Evolutionary conservation across 73 alveolate genomes (phyloP).

Genomic region (Symbiodinium pilosum): DNA sequence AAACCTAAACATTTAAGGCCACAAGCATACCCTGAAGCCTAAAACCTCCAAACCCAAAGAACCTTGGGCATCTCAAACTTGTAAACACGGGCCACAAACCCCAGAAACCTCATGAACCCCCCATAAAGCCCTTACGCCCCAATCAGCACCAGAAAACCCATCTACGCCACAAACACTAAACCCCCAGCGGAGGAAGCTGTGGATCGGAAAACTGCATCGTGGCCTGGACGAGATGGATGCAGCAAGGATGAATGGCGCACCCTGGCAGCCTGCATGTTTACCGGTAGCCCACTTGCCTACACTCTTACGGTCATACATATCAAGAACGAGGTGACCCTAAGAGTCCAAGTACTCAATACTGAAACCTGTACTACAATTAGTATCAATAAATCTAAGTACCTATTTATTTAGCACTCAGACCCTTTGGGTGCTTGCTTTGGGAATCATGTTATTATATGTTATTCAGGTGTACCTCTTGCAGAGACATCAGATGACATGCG

Average conservation of each 20-base stretch:
- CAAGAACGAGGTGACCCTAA: background rate
- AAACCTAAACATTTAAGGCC: too few species aligned
- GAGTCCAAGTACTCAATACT: too few species aligned
- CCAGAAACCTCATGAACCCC: too few species aligned
- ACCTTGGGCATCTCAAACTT: background rate
- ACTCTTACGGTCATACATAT: background rate
- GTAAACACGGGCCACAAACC: background rate
- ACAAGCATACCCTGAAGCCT: too few species aligned
- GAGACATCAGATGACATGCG: too few species aligned
- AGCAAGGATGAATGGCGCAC: background rate
- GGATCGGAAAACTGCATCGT: constrained; percentile 49
- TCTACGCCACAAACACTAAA: background rate
- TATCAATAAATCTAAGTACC: background rate
- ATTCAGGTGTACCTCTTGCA: too few species aligned
- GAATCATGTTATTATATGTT: background rate
- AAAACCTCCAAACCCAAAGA: too few species aligned
- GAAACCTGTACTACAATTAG: background rate
- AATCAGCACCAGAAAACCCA: background rate
- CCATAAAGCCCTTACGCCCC: too few species aligned
- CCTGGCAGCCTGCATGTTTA: background rate
- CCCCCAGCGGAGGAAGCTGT: constrained; percentile 20
- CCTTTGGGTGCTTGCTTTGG: too few species aligned
- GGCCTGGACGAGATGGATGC: constrained; percentile 46
- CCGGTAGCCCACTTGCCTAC: background rate
- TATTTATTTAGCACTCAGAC: too few species aligned